Evolutionary conservation across 371 early-diverging fungal genomes (phyloP), one percentile per base, ranked within the genome.

Genomic region (Rhizomucor pusillus): DNA sequence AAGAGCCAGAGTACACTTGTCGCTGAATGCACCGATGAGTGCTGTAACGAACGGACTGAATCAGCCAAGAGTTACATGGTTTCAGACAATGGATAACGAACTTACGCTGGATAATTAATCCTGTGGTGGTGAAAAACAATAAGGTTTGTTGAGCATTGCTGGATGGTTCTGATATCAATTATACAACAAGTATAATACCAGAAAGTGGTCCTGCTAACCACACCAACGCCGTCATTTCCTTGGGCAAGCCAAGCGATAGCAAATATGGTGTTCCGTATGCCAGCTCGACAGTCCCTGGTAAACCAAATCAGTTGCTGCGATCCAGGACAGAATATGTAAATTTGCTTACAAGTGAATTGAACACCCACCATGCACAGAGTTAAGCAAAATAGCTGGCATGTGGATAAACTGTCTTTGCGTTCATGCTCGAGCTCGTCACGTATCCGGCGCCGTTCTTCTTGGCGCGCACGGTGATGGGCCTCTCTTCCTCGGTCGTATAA

Each of bases 131-230:
- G 5, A 12, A 14, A 41, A 41, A 5, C 3, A 41, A 19, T 3
- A 9, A 29, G 24, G 4, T 0, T 29, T 40, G 24, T 51, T 23
- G 29, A 16, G 33, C 22, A 41, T n/a, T 46, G 29, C 3, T n/a
- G n/a, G n/a, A n/a, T n/a, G n/a, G n/a, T n/a, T n/a, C n/a, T n/a
- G n/a, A n/a, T n/a, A n/a, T 44, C 16, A 44, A 18, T 10, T 20
- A 18, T 10, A 10, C 45, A 44, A 18, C 20, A 44, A 9, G 9
- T 44, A 11, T 10, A 10, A 1, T 51, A 47, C 79, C 90, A 10
- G 90, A 89, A 1, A 92, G 71, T 0, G 93, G 93, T 5, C 93
- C 93, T 11, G 89, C 89, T 10, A 92, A 65, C 93, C 93, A 92
- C 1, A 90, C 77, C 54, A 80, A 54, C 1, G 85, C 76, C 0